Conservation (phyloP, 2,329 filamentous ascomycete species). For the Lizonia empirigonia region DNA sequence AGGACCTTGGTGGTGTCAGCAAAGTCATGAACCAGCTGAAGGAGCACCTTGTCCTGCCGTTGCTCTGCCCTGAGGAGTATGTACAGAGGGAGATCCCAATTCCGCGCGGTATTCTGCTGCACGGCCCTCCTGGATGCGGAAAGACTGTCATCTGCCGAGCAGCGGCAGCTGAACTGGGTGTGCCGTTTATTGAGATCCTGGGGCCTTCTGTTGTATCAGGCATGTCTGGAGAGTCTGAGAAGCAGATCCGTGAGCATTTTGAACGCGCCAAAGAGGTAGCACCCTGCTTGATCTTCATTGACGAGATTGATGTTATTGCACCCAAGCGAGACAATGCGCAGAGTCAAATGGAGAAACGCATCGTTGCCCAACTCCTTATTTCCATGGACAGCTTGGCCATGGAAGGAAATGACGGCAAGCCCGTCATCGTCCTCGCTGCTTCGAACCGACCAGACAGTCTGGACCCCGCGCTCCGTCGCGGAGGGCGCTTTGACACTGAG, state of each 20-base stretch:
- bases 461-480: constrained; percentile 75
- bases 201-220: constrained; percentile 82
- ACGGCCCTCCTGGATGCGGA: constrained; percentile 84
- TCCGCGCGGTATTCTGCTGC: constrained; percentile 75
- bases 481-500: constrained; percentile 79
- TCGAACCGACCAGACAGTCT: constrained; percentile 88
- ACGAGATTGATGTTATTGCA: constrained; percentile 90
- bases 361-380: constrained; percentile 79
- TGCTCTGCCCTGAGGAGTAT: constrained; percentile 71
- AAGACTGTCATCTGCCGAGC: constrained; percentile 85
- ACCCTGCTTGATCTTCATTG: constrained; percentile 88
- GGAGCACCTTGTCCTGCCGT: constrained; percentile 73
- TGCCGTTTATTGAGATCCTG: constrained; percentile 81
- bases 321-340: constrained; percentile 83
- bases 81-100: constrained; percentile 69
- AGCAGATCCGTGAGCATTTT: constrained; percentile 82
- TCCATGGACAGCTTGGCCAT: constrained; percentile 82
- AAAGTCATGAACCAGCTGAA: constrained; percentile 72
- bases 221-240: constrained; percentile 89
- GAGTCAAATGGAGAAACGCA: constrained; percentile 87
- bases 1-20: constrained; percentile 78
- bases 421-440: constrained; percentile 87
- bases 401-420: constrained; percentile 73
- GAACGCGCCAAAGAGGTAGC: constrained; percentile 86
- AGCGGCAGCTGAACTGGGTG: constrained; percentile 74